Conservation (phyloP, 1,284 basidiomycete species). For the Paramarasmius palmivorus region DNA sequence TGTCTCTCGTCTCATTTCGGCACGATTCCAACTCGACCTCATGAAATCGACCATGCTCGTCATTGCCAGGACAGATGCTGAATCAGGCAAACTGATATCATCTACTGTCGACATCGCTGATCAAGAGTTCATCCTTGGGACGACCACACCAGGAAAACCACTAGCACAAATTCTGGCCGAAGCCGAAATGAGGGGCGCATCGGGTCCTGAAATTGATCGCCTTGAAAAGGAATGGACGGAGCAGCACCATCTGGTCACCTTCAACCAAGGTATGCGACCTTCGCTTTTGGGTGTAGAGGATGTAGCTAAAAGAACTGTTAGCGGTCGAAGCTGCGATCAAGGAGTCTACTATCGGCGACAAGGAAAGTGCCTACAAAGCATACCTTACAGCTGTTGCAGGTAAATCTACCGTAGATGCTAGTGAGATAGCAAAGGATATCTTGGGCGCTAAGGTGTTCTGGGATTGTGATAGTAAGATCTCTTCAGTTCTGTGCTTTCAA, state of each 20-base stretch:
- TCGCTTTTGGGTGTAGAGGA: not conserved
- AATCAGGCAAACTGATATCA: slow-evolving; percentile 85
- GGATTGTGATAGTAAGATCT: slow-evolving; percentile 82
- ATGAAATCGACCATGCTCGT: slow-evolving; percentile 86
- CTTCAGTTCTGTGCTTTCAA: slow-evolving; percentile 1
- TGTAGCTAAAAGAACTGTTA: slow-evolving; percentile 24
- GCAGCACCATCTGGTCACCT: slow-evolving; percentile 77
- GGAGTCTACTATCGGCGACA: slow-evolving; percentile 49
- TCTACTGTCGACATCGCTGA: slow-evolving; percentile 82
- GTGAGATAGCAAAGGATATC: slow-evolving; percentile 72
- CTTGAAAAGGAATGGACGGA: slow-evolving; percentile 81
- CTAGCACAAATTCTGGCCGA: slow-evolving; percentile 76
- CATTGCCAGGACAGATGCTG: slow-evolving; percentile 91
- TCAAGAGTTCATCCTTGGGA: slow-evolving; percentile 79
- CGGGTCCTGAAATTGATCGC: slow-evolving; percentile 70
- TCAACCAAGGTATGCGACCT: slow-evolving; percentile 67
- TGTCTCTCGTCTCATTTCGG: slow-evolving; percentile 78
- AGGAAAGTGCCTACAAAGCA: slow-evolving; percentile 55
- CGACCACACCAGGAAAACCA: slow-evolving; percentile 55
- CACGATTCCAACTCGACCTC: slow-evolving; percentile 88
- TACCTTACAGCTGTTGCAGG: slow-evolving; percentile 64
- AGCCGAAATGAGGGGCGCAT: slow-evolving; percentile 71
- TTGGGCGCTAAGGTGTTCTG: slow-evolving; percentile 74
- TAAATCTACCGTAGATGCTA: slow-evolving; percentile 76
- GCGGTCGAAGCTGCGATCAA: slow-evolving; percentile 65